Evolutionary conservation across 768 basidiomycete species (phyloP).

Genomic region (Hygrocybe coccinea): DNA sequence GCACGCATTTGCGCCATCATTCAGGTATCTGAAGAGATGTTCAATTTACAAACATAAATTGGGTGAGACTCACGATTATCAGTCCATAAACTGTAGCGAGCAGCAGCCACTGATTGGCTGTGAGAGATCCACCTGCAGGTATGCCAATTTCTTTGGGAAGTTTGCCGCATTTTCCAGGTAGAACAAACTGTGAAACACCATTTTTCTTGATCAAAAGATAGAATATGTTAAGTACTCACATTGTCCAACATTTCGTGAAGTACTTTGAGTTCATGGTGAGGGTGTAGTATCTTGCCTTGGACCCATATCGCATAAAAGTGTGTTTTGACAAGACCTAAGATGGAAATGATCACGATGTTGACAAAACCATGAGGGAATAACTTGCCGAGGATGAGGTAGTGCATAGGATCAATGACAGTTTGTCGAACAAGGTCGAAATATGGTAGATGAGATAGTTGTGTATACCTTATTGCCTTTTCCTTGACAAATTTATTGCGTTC

Average conservation of each 20-base stretch:
- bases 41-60: not conserved
- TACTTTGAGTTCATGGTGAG: conserved; percentile 5
- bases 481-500: not conserved
- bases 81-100: no score
- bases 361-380: not conserved
- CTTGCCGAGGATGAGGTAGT: conserved; percentile 28
- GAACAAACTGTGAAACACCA: conserved; percentile 3
- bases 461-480: not conserved
- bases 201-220: not conserved
- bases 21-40: not conserved
- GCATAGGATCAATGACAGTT: conserved; percentile 32
- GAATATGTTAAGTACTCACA: not conserved
- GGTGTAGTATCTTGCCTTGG: conserved; percentile 11
- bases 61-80: no score
- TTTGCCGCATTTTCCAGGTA: conserved; percentile 9
- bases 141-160: conserved; percentile 16
- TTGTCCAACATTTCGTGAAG: no score
- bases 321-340: conserved; percentile 24
- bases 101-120: conserved; percentile 18
- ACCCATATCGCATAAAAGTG: conserved; percentile 21
- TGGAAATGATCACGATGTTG: not conserved
- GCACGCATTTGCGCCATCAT: not conserved
- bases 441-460: conserved; percentile 22
- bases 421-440: conserved; percentile 27
- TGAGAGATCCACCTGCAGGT: conserved; percentile 24